Base-by-base conservation (phyloP, 1,284 basidiomycete genomes). In the Ganoderma sp. region DNA sequence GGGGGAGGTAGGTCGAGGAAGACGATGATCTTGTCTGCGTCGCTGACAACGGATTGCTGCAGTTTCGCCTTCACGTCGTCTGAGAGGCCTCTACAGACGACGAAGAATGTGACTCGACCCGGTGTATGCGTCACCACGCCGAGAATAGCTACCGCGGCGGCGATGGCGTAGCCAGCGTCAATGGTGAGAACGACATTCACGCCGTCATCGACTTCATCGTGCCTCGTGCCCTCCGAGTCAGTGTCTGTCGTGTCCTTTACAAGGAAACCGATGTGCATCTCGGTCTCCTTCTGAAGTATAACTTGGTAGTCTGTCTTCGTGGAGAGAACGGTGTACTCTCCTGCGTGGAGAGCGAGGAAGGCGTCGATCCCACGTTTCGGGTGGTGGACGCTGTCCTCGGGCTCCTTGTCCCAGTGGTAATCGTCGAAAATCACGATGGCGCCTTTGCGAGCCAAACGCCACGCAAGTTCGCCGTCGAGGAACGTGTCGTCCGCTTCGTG, bases 401-500 rank as follows among this genome's bases (percentile, higher is more conserved):
- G 84, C 70, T 88, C 81, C 57, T 77, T 79, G 42, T 81, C 72
- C 87, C 87, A 88, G 54, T 79, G 78, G 72, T 88, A 88, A 74
- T 88, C 86, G 72, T 89, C 87, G 70, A 89, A 86, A 58, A 88
- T 82, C 69, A 88, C 71, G 59, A 88, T 77, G 3, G 85, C 85
- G 2, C 81, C 84, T 34, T 83, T 80, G 62, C 81, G 79, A 3
- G 86, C 84, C 15, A 89, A 77, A 2, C 87, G 79, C 87, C 88
- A 88, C 2, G 81, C 82, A 37, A 88, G 78, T 75, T 89, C 88
- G 6, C 83, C 87, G 71, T 89, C 88, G 28, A 89, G 80, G 63
- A 88, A 78, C 0, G 87, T 88, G 71, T 89, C 88, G 67, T 86
- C 84, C 1, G 87, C 85, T 66, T 85, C 82, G 73, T 88, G 87